Evolutionary conservation across 2,329 filamentous ascomycete genomes (phyloP).

Genomic region (Thelonectria olida): DNA sequence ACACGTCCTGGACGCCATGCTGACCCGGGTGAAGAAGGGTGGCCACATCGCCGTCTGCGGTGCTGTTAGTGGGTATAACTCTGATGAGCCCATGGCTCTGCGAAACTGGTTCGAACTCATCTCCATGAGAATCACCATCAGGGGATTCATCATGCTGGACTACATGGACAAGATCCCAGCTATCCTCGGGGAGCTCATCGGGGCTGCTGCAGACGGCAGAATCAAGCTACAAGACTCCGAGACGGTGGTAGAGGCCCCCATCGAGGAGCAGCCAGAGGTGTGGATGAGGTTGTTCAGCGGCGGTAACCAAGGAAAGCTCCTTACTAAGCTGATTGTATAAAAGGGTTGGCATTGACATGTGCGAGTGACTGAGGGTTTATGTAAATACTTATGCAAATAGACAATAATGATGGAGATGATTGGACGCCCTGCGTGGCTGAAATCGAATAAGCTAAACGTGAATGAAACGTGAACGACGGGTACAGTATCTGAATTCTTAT

Average conservation of each 20-base stretch:
- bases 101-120: slow-evolving; percentile 43
- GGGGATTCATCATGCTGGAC: slow-evolving; percentile 42
- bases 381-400: too few species aligned
- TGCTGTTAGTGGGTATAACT: slow-evolving; percentile 39
- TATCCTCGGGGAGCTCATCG: slow-evolving; percentile 39
- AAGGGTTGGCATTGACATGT: too few species aligned
- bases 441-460: too few species aligned
- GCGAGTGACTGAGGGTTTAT: too few species aligned
- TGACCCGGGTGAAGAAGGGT: slow-evolving; percentile 40
- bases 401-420: too few species aligned
- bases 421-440: too few species aligned
- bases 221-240: slow-evolving; percentile 38
- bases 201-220: slow-evolving; percentile 38
- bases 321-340: slow-evolving; percentile 39
- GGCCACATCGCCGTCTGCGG: slow-evolving; percentile 40
- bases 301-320: slow-evolving; percentile 41
- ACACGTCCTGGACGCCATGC: slow-evolving; percentile 38
- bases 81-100: slow-evolving; percentile 39
- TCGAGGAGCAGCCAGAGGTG: slow-evolving; percentile 39
- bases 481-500: too few species aligned
- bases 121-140: slow-evolving; percentile 37
- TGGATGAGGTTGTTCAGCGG: slow-evolving; percentile 41
- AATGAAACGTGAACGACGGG: too few species aligned
- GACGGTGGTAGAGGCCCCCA: slow-evolving; percentile 38
- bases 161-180: slow-evolving; percentile 41